Conservation (phyloP, 1,284 basidiomycete genomes). For the Trametes polyzona region DNA sequence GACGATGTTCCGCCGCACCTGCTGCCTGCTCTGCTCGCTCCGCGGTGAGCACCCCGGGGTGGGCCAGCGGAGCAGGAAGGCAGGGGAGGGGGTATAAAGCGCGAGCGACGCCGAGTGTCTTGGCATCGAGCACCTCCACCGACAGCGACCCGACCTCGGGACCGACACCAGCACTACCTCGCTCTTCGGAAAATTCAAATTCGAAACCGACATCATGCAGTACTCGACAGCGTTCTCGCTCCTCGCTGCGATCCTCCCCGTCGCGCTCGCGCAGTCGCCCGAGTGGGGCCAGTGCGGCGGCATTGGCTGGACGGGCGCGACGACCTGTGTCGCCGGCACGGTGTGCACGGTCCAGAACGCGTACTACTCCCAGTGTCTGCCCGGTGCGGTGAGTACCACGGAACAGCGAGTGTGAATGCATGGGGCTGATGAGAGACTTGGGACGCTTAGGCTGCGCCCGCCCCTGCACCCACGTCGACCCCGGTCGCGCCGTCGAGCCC, state of each 20-base stretch:
- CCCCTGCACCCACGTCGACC: constrained; percentile 3
- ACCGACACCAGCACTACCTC: too few relatives aligned
- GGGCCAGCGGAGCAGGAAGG: background rate
- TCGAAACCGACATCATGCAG: constrained; percentile 32
- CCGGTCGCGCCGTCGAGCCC: constrained; percentile 8
- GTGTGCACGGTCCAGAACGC: constrained; percentile 31
- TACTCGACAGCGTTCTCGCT: constrained; percentile 32
- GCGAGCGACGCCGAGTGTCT: constrained; percentile 10
- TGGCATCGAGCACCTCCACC: constrained; percentile 12
- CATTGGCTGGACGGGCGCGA: constrained; percentile 40
- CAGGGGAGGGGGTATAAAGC: constrained; percentile 19
- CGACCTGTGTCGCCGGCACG: constrained; percentile 40
- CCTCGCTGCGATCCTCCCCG: constrained; percentile 34
- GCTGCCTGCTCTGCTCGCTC: background rate
- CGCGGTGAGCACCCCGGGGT: background rate
- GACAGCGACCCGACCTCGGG: too few relatives aligned
- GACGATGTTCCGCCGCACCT: constrained; percentile 20
- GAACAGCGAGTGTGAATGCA: too few relatives aligned
- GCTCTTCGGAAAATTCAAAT: too few relatives aligned
- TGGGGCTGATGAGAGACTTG: too few relatives aligned
- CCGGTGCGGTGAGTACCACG: constrained; percentile 20
- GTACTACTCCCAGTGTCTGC: constrained; percentile 42
- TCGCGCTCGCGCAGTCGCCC: constrained; percentile 36
- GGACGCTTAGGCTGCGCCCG: constrained; percentile 14
- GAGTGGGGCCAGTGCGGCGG: constrained; percentile 44